Evolutionary conservation across 306 rosid genomes (phyloP).

Genomic region (Cucumis cinereus): DNA sequence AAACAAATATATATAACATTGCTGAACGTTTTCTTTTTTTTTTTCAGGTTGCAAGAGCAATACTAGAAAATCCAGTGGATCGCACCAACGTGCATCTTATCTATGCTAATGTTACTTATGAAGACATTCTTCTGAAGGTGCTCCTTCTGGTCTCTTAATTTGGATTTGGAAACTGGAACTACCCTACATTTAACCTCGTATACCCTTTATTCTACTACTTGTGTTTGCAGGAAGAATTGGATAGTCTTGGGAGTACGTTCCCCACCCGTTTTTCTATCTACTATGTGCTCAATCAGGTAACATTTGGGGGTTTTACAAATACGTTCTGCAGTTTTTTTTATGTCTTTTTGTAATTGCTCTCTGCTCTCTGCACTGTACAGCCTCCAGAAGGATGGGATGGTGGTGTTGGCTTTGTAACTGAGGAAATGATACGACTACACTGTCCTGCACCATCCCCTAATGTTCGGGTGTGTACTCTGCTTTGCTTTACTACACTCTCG

Average conservation of each 20-base stretch:
- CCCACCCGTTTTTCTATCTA: slow-evolving; percentile 20
- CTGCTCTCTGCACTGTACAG: slow-evolving; percentile 10
- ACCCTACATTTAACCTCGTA: background rate
- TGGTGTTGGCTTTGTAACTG: slow-evolving; percentile 34
- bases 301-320: background rate
- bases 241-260: slow-evolving; percentile 13
- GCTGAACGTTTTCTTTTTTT: background rate
- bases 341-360: background rate
- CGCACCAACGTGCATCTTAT: slow-evolving; percentile 43
- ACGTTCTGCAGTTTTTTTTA: background rate
- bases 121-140: slow-evolving; percentile 37
- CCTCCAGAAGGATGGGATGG: slow-evolving; percentile 45
- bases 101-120: slow-evolving; percentile 53
- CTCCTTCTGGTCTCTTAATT: background rate
- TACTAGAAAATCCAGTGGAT: slow-evolving; percentile 58
- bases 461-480: slow-evolving; percentile 23
- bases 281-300: slow-evolving; percentile 30
- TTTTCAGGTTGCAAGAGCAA: slow-evolving; percentile 47
- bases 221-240: slow-evolving; percentile 28
- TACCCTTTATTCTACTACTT: background rate
- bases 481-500: background rate
- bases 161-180: background rate
- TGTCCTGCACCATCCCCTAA: slow-evolving; percentile 40
- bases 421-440: slow-evolving; percentile 30
- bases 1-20: background rate